Evolutionary conservation across 768 basidiomycete genomes (phyloP).

Genomic region (Phylloporus sp.): DNA sequence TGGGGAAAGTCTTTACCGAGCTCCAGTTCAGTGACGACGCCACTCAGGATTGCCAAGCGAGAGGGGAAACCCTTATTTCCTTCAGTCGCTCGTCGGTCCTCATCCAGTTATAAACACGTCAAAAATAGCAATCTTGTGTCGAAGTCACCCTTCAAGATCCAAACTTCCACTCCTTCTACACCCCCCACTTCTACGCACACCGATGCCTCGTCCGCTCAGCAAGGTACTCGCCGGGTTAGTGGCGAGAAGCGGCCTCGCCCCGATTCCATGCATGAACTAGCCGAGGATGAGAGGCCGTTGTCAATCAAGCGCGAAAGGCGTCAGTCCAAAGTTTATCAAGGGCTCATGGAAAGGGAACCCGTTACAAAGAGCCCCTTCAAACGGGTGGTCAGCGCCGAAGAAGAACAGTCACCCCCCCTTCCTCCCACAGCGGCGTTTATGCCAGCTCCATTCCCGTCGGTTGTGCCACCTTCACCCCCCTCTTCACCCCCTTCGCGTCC

Average conservation of each 20-base stretch:
- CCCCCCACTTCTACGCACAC: conserved; percentile 15
- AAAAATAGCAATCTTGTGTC: conserved; percentile 74
- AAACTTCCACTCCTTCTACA: conserved; percentile 46
- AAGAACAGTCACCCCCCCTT: conserved; percentile 28
- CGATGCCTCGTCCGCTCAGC: conserved; percentile 9
- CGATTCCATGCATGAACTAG: conserved; percentile 63
- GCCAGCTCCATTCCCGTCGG: conserved; percentile 1
- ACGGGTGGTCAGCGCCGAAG: conserved; percentile 22
- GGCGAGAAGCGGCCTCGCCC: conserved; percentile 78
- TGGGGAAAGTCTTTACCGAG: conserved; percentile 43
- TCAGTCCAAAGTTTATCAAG: conserved; percentile 71
- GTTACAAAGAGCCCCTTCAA: conserved; percentile 83
- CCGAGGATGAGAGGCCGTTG: conserved; percentile 68
- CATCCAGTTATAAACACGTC: conserved; percentile 76
- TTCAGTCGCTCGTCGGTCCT: conserved; percentile 62
- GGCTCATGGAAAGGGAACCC: conserved; percentile 67
- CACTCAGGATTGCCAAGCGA: conserved; percentile 71
- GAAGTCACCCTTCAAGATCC: conserved; percentile 80
- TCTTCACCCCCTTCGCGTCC: conserved; percentile 36
- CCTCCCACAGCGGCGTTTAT: conserved; percentile 20
- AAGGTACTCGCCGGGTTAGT: conserved; percentile 48
- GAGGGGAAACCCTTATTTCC: conserved; percentile 44
- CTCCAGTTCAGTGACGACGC: conserved; percentile 43
- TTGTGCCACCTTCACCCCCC: conserved; percentile 25
- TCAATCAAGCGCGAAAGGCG: conserved; percentile 66